Conservation (phyloP, 2,329 filamentous ascomycete genomes). For the Venturia carpophila region DNA sequence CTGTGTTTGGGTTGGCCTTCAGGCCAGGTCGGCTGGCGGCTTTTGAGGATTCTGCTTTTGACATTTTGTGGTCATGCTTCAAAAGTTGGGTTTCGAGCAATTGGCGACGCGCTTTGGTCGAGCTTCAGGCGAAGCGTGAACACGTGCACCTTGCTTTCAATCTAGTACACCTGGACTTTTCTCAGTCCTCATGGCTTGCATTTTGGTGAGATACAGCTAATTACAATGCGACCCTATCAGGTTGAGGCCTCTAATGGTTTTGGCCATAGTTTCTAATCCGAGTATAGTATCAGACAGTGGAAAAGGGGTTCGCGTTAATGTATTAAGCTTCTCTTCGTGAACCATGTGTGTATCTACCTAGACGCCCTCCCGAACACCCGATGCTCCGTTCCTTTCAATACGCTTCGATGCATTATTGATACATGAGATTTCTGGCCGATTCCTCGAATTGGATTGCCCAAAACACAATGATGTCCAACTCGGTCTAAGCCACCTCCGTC, state of each 20-base stretch:
- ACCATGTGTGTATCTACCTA: background rate
- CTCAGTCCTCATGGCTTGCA: background rate
- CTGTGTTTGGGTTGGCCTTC: slow-evolving; percentile 33
- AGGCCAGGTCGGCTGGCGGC: slow-evolving; percentile 37
- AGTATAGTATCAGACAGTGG: too few relatives aligned
- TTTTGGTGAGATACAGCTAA: background rate
- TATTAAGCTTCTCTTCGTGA: background rate
- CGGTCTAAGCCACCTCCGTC: background rate
- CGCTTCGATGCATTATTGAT: too few relatives aligned
- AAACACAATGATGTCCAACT: background rate
- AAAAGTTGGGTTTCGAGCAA: background rate
- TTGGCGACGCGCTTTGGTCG: background rate
- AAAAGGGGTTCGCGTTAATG: too few relatives aligned
- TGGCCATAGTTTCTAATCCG: too few relatives aligned
- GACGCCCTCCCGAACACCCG: background rate
- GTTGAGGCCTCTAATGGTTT: too few relatives aligned
- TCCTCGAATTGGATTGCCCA: background rate
- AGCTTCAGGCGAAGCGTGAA: background rate
- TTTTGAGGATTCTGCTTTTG: slow-evolving; percentile 42
- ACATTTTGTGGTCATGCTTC: slow-evolving; percentile 8
- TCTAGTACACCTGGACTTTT: background rate
- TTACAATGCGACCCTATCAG: background rate
- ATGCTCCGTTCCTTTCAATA: background rate
- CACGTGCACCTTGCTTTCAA: background rate
- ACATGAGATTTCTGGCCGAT: too few relatives aligned